Evolutionary conservation across 106 monocot species (phyloP).

Genomic region (Ottelia alismoides): DNA sequence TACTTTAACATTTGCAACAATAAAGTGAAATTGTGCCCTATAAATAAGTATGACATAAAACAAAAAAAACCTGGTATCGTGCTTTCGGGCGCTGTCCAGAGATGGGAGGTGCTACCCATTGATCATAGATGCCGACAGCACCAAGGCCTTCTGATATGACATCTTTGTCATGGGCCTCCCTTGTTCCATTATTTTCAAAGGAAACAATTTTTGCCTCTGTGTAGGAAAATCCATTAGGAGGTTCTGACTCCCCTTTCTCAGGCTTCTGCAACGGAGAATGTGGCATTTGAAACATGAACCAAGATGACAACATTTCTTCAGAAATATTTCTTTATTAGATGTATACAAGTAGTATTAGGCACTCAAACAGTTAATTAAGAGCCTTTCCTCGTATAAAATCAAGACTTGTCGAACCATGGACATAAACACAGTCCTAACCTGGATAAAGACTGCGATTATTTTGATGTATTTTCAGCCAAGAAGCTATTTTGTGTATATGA

Average conservation of each 20-base stretch:
- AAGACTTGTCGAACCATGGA: too few relatives aligned
- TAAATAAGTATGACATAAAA: slow-evolving; percentile 1
- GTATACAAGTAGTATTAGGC: too few relatives aligned
- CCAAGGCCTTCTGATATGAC: slow-evolving; percentile 72
- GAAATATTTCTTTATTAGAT: too few relatives aligned
- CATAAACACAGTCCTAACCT: too few relatives aligned
- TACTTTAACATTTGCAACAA: not conserved
- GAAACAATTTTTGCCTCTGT: slow-evolving; percentile 59
- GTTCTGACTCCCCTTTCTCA: slow-evolving; percentile 25
- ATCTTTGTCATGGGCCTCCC: slow-evolving; percentile 75
- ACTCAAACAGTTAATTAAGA: too few relatives aligned
- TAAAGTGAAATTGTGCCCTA: not conserved
- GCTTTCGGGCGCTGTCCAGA: slow-evolving; percentile 71
- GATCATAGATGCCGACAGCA: slow-evolving; percentile 59
- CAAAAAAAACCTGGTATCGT: slow-evolving; percentile 67
- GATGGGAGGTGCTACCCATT: slow-evolving; percentile 75
- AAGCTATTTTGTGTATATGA: too few relatives aligned
- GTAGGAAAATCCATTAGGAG: slow-evolving; percentile 21
- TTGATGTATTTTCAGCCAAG: too few relatives aligned
- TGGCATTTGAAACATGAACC: too few relatives aligned
- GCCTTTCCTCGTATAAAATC: too few relatives aligned
- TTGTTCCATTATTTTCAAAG: slow-evolving; percentile 52
- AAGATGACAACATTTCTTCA: too few relatives aligned
- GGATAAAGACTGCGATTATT: too few relatives aligned
- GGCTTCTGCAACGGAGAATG: slow-evolving; percentile 28